Evolutionary conservation across 306 rosid genomes (phyloP), one percentile per base, ranked within the genome.

Genomic region (Cucurbita pepo): DNA sequence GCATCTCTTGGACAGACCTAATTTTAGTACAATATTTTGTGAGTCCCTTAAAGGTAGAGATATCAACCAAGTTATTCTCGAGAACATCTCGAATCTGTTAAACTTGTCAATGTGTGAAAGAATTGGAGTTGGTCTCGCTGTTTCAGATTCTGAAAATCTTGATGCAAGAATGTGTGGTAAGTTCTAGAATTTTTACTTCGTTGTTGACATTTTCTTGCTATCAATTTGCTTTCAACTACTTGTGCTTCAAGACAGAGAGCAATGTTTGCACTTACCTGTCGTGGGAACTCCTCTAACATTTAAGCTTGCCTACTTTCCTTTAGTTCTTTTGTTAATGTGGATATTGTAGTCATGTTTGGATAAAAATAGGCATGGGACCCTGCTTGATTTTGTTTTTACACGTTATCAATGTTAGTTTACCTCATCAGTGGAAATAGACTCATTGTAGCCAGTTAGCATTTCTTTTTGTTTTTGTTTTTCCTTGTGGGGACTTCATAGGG

Each of bases 121-220:
- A 79, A 85, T 91, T 83, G 81, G 81, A 67, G 19, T 89, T 77
- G 89, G 97, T 82, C 97, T 95, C 69, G 92, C 99, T 30, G 78
- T 95, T 77, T 86, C 93, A 44, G 96, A 91, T 78, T 91, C 96
- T 74, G 97, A 95, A 83, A 88, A 86, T 82, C 79, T 77, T 4
- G 96, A 95, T 41, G 76, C 80, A 78, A 86, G 95, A 80, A 77
- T 78, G 61, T 83, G 87, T 56, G 95, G 99, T 95, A 80, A 81
- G 87, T 72, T 79, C 76, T 21, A 16, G 18, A 51, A 76, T 53
- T 44, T 69, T 8, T 34, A 13, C 50, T 50, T 30, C 8, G 30
- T 48, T 69, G 56, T 69, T 50, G 40, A 69, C 19, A 10, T 16
- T 50, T 69, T 30, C 34, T 50, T 36, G 16, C 9, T 0, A 13